Base-by-base conservation (phyloP, 2,329 filamentous ascomycete genomes). In the Colletotrichum filicis region DNA sequence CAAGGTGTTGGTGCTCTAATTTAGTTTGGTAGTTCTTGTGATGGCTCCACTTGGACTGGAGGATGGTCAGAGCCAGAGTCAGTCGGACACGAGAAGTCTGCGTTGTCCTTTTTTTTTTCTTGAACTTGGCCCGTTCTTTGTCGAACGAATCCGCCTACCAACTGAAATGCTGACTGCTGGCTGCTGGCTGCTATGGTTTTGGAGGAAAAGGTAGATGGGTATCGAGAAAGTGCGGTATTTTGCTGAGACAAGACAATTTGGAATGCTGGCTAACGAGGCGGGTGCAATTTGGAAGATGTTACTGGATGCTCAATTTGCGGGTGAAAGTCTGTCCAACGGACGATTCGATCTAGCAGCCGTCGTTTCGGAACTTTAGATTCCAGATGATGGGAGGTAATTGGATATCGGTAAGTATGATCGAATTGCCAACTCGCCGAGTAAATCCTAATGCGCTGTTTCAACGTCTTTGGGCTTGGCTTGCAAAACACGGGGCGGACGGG, bases 1-100 rank as follows among this genome's bases (percentile, higher is more conserved):
- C 66, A 32, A 69, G 37, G 26, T 22, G 42, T 68, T 59, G 58
- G 59, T 30, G 66, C 55, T 68, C 55, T 69, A 65, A 35, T 64
- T 63, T 63, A 37, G 28, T 35, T 63, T 26, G 32, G 28, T 35
- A n/a, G 42, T 49, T 49, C 42, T 59, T 60, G 37, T 26, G 42
- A 46, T 24, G 68, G 56, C 42, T 57, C 68, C 62, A 71, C 68
- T 60, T 32, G 26, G 53, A 28, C 58, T 56, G 55, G 46, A 61
- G 57, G 24, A 62, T 42, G 49, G 46, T 55, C 30, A 14, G n/a
- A 56, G 37, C 28, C 19, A 24, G 53, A 32, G 46, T 32, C 46
- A 30, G 52, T 24, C 30, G 28, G 46, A 53, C 42, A 49, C 42
- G 16, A n/a, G 42, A 49, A 49, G 42, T 49, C 42, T n/a, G 42